Base-by-base conservation (phyloP, 73 alveolate genomes). In the Symbiodinium pilosum region DNA sequence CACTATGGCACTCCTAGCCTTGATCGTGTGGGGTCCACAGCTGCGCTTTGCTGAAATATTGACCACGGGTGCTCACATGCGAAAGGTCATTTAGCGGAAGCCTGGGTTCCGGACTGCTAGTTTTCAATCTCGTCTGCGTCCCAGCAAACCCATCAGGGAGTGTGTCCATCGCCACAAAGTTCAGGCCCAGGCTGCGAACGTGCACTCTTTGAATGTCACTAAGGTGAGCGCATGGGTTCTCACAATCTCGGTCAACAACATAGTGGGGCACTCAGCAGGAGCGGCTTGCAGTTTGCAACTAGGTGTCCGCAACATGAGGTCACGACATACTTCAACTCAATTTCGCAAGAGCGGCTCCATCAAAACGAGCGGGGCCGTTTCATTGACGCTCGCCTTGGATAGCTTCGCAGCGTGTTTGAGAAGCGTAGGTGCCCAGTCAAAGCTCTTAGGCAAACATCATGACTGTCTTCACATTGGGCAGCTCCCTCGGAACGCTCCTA, bases 301-400 rank as follows among this genome's bases (percentile, higher is more conserved):
- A 4, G 34, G 8, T 30, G 14, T 32, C 73, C 7, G 20, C 11
- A 4, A 40, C 36, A 0, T 34, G 51, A 91, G 97, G 97, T 91
- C 83, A 91, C 97, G 12, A 91, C 97, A 26, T 91, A 91, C 54
- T 91, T 91, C 97, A 91, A 91, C 88, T 91, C 97, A 34, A 91
- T 91, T 42, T 91, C 97, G 40, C 97, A 91, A 91, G 97, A 91
- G 51, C 97, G 97, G 88, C 97, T 91, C 44, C 97, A 91, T 87
- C 97, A 91, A 34, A 91, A 91, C 32, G 97, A 91, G 97, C 97
- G 97, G 40, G 97, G 97, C 89, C 97, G 97, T 41, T 91, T 91
- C 52, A 91, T 91, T 43, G 97, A 42, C 24, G 51, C 39, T 34
- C 24, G 73, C 86, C 36, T 18, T 18, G 28, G 47, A 77, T 30